Base-by-base conservation (phyloP, 345 rosid genomes). In the Brassica rapa region DNA sequence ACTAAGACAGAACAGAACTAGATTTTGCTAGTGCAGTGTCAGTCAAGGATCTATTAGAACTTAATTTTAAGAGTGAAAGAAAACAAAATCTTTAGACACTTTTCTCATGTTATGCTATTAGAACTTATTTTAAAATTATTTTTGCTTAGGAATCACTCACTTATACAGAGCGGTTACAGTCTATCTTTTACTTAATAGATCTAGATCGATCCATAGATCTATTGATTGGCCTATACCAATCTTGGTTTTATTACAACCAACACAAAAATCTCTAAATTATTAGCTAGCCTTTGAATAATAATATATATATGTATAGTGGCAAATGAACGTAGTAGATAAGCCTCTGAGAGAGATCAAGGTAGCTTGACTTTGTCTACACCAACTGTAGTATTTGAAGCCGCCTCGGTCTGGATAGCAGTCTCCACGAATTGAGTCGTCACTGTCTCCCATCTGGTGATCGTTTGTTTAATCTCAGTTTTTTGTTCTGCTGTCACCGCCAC, bases 391-490 rank as follows among this genome's bases (percentile, higher is more conserved):
- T 64, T 64, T 21, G 73, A 15, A 32, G 73, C 32, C 6, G 74
- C 0, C 56, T 73, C 78, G 1, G 57, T 72, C 46, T 79, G 23
- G 8, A 51, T 3, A 60, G 74, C 60, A 60, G 65, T 53, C 65
- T 79, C 78, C 1, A 79, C 78, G 35, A 79, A 79, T 16, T 79
- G 78, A 15, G 78, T 73, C 0, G 82, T 79, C 10, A 79, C 82
- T 68, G 62, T 41, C 62, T 79, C 82, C 82, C 78, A 73, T 19
- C 32, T 79, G 12, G 82, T 79, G 63, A 79, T 73, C 16, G 74
- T 73, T 16, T 49, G n/a, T 62, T 79, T 59, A 49, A 79, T 67
- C 78, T 67, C 65, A 12, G 14, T 14, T 25, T 23, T 62, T 33
- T 79, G 82, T 46, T 35, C 9, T 1, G 43, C 19, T 73, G 82